A percentile compares a stretch with the other conserved stretches of the same genome.
Evolutionary conservation across 140 eudicot genomes (phyloP).

Genomic region (Stevia rebaudiana): DNA sequence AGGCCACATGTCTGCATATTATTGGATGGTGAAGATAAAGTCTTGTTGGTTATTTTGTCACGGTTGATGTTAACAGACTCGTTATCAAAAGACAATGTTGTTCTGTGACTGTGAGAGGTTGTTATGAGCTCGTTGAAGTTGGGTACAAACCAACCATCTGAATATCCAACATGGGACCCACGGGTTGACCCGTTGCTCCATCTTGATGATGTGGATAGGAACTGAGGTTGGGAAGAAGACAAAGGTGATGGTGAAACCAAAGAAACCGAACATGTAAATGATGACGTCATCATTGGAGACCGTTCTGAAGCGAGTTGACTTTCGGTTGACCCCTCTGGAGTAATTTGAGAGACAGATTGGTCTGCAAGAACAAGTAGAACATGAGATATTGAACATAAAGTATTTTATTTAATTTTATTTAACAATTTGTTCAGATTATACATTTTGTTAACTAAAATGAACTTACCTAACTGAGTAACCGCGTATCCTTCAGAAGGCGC

Average conservation of each 20-base stretch:
- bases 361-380: constrained; percentile 39
- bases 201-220: constrained; percentile 51
- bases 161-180: constrained; percentile 70
- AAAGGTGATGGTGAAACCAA: constrained; percentile 57
- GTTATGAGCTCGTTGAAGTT: constrained; percentile 55
- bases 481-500: constrained; percentile 51
- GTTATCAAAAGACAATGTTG: constrained; percentile 75
- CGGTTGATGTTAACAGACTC: neutral
- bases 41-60: constrained; percentile 24
- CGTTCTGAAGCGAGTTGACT: constrained; percentile 47
- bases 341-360: constrained; percentile 27
- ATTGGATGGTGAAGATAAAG: constrained; percentile 40
- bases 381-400: constrained; percentile 15
- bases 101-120: constrained; percentile 45
- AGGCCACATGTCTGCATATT: constrained; percentile 72
- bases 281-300: constrained; percentile 63
- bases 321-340: constrained; percentile 39
- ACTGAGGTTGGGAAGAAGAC: constrained; percentile 45
- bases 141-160: constrained; percentile 68
- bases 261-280: constrained; percentile 59
- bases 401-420: neutral
- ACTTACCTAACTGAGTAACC: constrained; percentile 55
- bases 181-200: constrained; percentile 60
- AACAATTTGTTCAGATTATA: no score
- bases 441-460: neutral